Conservation (phyloP, 192 early-diverging fungal species). For the Lunasporangiospora selenospora region DNA sequence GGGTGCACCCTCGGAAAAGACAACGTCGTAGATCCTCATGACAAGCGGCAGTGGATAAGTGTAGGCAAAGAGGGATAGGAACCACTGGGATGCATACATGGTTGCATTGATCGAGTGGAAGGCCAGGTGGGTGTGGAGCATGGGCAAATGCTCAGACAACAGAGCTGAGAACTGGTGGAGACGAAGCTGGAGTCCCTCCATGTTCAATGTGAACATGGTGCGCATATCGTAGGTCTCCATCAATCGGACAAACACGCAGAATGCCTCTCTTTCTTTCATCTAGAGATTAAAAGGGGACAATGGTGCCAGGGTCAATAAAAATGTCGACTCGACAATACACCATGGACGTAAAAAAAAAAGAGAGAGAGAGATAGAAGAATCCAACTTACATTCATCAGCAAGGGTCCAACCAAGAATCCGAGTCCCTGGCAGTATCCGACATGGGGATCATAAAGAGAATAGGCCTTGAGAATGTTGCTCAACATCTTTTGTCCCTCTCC, state of each 20-base stretch:
- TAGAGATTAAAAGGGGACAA: too few relatives aligned
- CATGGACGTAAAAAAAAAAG: not conserved
- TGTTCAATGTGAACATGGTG: slow-evolving; percentile 91
- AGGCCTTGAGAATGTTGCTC: slow-evolving; percentile 90
- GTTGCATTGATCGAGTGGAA: slow-evolving; percentile 74
- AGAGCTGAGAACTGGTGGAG: slow-evolving; percentile 87
- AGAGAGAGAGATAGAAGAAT: not conserved
- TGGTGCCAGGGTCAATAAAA: too few relatives aligned
- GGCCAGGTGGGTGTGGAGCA: slow-evolving; percentile 78
- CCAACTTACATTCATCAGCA: slow-evolving; percentile 85
- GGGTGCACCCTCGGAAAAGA: slow-evolving; percentile 90
- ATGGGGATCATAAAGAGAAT: slow-evolving; percentile 91
- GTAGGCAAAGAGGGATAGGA: slow-evolving; percentile 97
- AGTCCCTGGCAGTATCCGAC: slow-evolving; percentile 99
- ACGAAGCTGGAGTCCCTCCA: slow-evolving; percentile 92
- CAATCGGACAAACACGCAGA: slow-evolving; percentile 92
- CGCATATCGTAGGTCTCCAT: slow-evolving; percentile 96
- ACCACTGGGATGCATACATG: slow-evolving; percentile 98
- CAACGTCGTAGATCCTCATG: slow-evolving; percentile 90
- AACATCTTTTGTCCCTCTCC: slow-evolving; percentile 89
- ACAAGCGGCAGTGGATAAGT: slow-evolving; percentile 91
- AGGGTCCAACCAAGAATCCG: slow-evolving; percentile 91
- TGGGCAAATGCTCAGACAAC: slow-evolving; percentile 77
- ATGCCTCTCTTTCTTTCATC: slow-evolving; percentile 95
- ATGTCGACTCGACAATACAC: too few relatives aligned